Evolutionary conservation across 176 grass and related monocot species (phyloP).

Genomic region (Alopecurus myosuroides): DNA sequence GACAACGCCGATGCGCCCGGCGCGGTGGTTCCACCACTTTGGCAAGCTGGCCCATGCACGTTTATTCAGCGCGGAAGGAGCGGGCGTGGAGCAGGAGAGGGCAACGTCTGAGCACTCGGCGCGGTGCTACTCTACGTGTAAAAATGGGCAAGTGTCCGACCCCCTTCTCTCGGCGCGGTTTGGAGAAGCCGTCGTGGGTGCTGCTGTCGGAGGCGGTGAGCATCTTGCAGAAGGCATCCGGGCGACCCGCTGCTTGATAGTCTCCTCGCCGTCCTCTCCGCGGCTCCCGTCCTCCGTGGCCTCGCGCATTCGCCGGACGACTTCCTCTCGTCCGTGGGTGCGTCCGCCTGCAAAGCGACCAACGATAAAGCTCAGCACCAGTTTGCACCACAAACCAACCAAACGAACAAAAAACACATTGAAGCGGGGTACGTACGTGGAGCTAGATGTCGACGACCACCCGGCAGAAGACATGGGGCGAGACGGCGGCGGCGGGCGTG

Average conservation of each 20-base stretch:
- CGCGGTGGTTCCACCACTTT: too few species aligned
- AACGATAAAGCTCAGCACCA: neutral
- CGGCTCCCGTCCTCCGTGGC: constrained; percentile 34
- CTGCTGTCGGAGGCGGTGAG: constrained; percentile 94
- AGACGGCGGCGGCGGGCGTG: constrained; percentile 9
- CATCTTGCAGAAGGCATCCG: constrained; percentile 94
- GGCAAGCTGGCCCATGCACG: too few species aligned
- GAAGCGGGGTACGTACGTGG: constrained; percentile 45
- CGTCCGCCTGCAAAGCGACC: constrained; percentile 55
- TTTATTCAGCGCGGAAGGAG: too few species aligned
- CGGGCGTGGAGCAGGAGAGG: too few species aligned
- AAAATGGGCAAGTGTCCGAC: too few species aligned
- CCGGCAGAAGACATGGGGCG: constrained; percentile 77
- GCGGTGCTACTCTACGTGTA: too few species aligned
- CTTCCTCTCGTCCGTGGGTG: constrained; percentile 71
- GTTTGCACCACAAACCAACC: neutral
- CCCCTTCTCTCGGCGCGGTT: constrained; percentile 87
- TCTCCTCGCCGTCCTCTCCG: constrained; percentile 48
- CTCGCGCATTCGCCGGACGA: constrained; percentile 28
- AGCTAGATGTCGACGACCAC: constrained; percentile 73
- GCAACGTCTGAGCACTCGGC: too few species aligned
- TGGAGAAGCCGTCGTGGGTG: constrained; percentile 93
- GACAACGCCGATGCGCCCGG: too few species aligned
- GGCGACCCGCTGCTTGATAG: constrained; percentile 33
- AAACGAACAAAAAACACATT: neutral